Conservation (phyloP, 805 yeast genomes). For the Grigorovia humatica region DNA sequence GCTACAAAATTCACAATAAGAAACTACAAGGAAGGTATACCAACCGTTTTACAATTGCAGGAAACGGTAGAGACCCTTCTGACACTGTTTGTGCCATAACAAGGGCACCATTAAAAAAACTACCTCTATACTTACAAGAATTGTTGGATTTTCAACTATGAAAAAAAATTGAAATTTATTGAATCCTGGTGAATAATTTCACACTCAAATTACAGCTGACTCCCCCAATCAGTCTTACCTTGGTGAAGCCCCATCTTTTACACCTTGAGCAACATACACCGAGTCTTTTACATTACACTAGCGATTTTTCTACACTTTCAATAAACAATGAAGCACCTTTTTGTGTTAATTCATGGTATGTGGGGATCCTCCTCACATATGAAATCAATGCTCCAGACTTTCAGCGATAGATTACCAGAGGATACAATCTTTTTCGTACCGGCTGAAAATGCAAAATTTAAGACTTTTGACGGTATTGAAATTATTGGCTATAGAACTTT, state of each 20-base stretch:
- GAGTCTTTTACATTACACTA: too few relatives aligned
- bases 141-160: too few relatives aligned
- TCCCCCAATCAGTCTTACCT: too few relatives aligned
- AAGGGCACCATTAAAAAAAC: background rate
- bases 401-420: slow-evolving; percentile 33
- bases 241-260: too few relatives aligned
- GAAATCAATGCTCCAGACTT: slow-evolving; percentile 35
- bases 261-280: too few relatives aligned
- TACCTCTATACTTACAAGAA: background rate
- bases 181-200: too few relatives aligned
- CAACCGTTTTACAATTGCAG: slow-evolving; percentile 27
- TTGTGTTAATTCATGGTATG: slow-evolving; percentile 69
- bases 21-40: slow-evolving; percentile 4
- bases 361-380: slow-evolving; percentile 62
- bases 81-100: slow-evolving; percentile 15
- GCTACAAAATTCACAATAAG: slow-evolving; percentile 29
- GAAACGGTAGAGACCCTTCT: slow-evolving; percentile 30
- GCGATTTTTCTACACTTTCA: background rate
- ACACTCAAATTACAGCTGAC: too few relatives aligned
- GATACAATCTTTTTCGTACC: slow-evolving; percentile 41
- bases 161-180: too few relatives aligned
- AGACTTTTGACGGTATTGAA: slow-evolving; percentile 79
- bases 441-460: slow-evolving; percentile 52
- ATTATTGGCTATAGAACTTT: slow-evolving; percentile 60
- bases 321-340: slow-evolving; percentile 47